Evolutionary conservation across 2,329 filamentous ascomycete species (phyloP), one percentile per base, ranked within the genome.

Genomic region (Pezicula carpinea): DNA sequence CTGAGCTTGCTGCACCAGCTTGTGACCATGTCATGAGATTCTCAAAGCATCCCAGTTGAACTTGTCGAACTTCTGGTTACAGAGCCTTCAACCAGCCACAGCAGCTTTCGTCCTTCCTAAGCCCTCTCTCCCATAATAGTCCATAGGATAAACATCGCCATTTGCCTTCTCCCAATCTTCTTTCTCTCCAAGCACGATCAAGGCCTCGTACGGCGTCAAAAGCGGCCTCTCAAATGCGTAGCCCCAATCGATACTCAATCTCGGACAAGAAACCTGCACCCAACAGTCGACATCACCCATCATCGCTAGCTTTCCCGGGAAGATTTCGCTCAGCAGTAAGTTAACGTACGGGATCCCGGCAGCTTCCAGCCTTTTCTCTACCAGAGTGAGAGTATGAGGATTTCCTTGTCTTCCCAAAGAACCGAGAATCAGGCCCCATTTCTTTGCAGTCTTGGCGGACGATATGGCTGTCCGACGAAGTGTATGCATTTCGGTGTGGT

Each of bases 241-340:
- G 0, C 93, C 93, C 93, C 93, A 99, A 69, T 99, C 93, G 57
- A 99, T 99, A 66, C 92, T 97, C 64, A 99, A 64, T 42, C 93
- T 74, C n/a, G 93, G 93, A 68, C 93, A 99, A 5, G 93, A 93
- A 43, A 99, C 90, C 69, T 99, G 93, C 33, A 99, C 92, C 93
- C 93, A 99, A 59, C 90, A 95, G 63, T 96, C 92, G 2, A 99
- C 88, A 61, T 97, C 92, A 23, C 72, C 70, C 89, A 99, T 96
- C 74, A 93, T 83, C 0, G 89, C 90, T 55, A 99, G 70, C 70
- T 97, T 99, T 0, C 89, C 91, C 0, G 95, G 93, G 65, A 97
- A 96, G 46, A 99, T 97, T 72, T 99, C 93, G 53, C 87, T 93
- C 4, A 99, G 76, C 8, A 97, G 72, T 1, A 99, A 66, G 56